Conservation (phyloP, 306 rosid species). For the Vigna mungo region DNA sequence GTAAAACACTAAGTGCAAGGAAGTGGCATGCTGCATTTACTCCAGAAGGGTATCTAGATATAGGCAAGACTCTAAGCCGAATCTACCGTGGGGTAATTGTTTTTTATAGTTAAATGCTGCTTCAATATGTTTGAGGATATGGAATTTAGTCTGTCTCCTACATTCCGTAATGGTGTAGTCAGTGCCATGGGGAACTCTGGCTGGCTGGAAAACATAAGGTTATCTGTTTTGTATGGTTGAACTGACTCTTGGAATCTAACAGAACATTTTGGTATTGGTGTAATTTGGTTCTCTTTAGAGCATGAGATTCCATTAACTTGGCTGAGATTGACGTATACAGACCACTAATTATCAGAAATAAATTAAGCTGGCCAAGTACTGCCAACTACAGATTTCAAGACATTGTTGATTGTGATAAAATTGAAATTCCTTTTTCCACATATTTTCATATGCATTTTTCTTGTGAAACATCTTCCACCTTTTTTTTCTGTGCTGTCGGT, state of each 20-base stretch:
- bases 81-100: constrained; percentile 85
- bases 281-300: background rate
- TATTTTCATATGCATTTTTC: constrained; percentile 1
- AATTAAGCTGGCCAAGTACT: background rate
- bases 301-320: constrained; percentile 22
- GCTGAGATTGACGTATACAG: background rate
- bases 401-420: background rate
- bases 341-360: background rate
- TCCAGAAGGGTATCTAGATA: constrained; percentile 84
- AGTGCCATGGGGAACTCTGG: constrained; percentile 28
- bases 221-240: constrained; percentile 25
- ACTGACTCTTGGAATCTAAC: constrained; percentile 26
- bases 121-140: constrained; percentile 35
- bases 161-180: constrained; percentile 13
- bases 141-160: constrained; percentile 28
- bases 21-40: constrained; percentile 94
- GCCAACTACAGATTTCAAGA: background rate
- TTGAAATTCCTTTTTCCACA: background rate
- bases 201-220: constrained; percentile 24
- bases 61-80: constrained; percentile 83
- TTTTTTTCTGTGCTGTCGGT: background rate
- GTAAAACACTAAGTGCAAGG: constrained; percentile 87
- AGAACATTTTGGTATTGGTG: background rate
- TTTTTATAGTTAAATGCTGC: constrained; percentile 44
- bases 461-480: constrained; percentile 1